Percentiles rank a stretch among this genome's conserved stretches.
Conservation (phyloP, 352 stramenopile genomes). For the Phytopythium chamaehyphon region DNA sequence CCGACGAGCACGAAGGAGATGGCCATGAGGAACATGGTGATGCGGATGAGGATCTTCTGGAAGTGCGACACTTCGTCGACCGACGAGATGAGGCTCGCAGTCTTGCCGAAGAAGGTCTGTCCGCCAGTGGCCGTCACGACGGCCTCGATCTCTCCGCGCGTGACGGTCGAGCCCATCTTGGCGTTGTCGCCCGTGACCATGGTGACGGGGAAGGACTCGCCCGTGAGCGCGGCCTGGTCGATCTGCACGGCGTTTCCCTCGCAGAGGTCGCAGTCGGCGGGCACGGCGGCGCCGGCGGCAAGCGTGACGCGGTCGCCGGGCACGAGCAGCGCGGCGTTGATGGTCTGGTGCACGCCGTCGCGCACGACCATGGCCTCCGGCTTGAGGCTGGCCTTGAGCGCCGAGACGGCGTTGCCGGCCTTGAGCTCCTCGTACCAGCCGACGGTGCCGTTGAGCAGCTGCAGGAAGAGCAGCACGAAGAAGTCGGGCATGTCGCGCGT, state of each 20-base stretch:
- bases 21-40: constrained; percentile 89
- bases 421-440: constrained; percentile 83
- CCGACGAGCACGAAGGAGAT: constrained; percentile 85
- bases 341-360: constrained; percentile 84
- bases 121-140: constrained; percentile 86
- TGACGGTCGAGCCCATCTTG: constrained; percentile 86
- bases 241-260: constrained; percentile 84
- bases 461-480: constrained; percentile 66
- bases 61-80: constrained; percentile 84
- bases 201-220: constrained; percentile 93
- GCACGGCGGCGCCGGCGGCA: constrained; percentile 84
- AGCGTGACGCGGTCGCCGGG: constrained; percentile 94
- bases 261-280: constrained; percentile 89
- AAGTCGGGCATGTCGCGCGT: constrained; percentile 53
- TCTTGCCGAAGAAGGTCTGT: constrained; percentile 93
- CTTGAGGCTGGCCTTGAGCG: constrained; percentile 85
- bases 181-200: constrained; percentile 73
- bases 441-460: constrained; percentile 62
- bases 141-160: constrained; percentile 89
- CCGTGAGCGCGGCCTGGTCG: constrained; percentile 91
- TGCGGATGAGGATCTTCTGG: constrained; percentile 90
- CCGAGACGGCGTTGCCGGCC: constrained; percentile 75
- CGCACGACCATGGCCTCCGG: constrained; percentile 85
- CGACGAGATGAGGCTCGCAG: constrained; percentile 64
- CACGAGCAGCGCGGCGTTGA: constrained; percentile 89